Evolutionary conservation across 306 rosid species (phyloP).

Genomic region (Castanea sativa): DNA sequence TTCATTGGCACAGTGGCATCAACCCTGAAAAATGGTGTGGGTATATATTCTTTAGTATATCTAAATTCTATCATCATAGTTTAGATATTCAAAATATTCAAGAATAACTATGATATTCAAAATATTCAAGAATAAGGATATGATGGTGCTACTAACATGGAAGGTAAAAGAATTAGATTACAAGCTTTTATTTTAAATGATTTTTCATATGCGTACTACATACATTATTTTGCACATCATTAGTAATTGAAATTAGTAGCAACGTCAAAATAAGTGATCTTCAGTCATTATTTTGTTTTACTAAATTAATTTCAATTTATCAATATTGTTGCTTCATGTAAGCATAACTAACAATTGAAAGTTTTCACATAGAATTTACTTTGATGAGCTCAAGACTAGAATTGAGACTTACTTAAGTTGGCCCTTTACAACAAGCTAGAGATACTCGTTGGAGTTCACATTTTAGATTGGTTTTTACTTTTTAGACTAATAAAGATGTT

Average conservation of each 20-base stretch:
- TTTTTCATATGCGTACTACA: not conserved
- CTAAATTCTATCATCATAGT: not conserved
- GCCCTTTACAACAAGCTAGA: not conserved
- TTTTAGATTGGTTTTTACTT: not conserved
- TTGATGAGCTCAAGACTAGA: not conserved
- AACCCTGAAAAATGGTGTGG: not conserved
- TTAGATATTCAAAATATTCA: not conserved
- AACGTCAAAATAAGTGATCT: not conserved
- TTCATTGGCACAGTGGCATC: not conserved
- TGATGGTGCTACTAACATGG: slow-evolving; percentile 9
- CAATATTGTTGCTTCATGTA: not conserved
- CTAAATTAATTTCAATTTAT: not conserved
- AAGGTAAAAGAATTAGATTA: not conserved
- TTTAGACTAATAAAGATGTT: too few species aligned
- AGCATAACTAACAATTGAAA: not conserved
- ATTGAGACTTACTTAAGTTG: not conserved
- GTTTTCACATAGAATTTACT: not conserved
- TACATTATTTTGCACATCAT: slow-evolving; percentile 10
- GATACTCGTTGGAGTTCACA: not conserved
- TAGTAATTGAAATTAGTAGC: not conserved
- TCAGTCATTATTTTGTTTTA: not conserved
- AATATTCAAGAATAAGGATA: not conserved
- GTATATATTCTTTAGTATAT: too few species aligned
- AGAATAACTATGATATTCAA: not conserved
- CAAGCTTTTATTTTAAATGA: slow-evolving; percentile 8